Percentiles rank a stretch among this genome's conserved stretches.
These are phyloP conservation scores for Vitis vinifera DNA, from an alignment of 164 flowering plant species.

Conservation along the genomic window DNA sequence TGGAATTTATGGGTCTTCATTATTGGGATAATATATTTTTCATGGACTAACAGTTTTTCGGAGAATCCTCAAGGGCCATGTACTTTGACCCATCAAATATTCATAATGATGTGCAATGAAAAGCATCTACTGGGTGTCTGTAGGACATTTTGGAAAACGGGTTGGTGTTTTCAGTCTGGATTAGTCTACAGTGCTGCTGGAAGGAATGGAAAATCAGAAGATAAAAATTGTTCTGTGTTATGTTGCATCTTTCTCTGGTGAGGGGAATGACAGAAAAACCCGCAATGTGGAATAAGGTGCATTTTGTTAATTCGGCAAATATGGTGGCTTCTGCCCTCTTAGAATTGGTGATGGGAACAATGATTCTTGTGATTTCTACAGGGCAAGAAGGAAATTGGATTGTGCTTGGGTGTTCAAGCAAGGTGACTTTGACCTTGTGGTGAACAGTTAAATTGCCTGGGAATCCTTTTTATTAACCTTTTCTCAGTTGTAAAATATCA, in stretches of 20 bases:
- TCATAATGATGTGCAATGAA: background rate
- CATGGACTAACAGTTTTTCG: background rate
- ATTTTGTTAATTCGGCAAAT: background rate
- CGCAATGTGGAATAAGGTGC: background rate
- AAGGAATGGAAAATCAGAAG: background rate
- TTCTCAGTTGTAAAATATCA: too few relatives aligned
- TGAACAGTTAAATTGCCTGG: background rate
- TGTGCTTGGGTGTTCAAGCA: background rate
- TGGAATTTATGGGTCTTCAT: background rate
- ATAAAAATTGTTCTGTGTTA: background rate
- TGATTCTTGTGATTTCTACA: background rate
- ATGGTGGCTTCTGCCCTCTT: background rate
- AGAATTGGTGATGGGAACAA: background rate
- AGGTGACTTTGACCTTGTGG: slow-evolving; percentile 1
- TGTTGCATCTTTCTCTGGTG: background rate
- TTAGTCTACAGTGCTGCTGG: background rate
- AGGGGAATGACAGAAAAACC: background rate
- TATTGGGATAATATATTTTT: background rate
- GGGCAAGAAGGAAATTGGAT: background rate
- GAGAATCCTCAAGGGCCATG: background rate
- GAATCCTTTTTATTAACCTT: background rate
- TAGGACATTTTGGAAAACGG: background rate
- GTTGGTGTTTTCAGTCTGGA: background rate
- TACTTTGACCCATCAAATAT: background rate
- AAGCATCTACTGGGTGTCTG: background rate